Conservation (phyloP, 2,329 filamentous ascomycete genomes). For the Harringtonia aguacate region DNA sequence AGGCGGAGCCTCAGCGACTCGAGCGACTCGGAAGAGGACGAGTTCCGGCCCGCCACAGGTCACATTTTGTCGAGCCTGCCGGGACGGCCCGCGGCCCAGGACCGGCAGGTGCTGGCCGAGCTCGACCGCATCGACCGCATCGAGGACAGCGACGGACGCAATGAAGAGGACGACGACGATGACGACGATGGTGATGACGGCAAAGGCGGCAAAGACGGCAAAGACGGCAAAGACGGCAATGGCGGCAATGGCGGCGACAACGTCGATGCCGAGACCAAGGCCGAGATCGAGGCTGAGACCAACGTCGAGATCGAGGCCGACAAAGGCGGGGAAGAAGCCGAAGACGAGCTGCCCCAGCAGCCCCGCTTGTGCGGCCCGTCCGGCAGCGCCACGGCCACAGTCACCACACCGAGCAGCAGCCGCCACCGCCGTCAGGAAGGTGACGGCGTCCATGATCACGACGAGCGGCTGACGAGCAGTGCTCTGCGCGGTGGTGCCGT, state of each 20-base stretch:
- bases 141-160: constrained; percentile 9
- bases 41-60: no score
- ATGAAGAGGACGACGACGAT: background rate
- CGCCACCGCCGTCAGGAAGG: background rate
- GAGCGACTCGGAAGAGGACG: background rate
- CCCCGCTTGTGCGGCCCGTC: no score
- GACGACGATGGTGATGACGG: background rate
- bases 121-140: constrained; percentile 4
- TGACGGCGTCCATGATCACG: background rate
- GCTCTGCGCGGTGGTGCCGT: constrained; percentile 38
- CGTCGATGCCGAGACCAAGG: no score
- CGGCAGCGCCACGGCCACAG: no score
- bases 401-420: no score
- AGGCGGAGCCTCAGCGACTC: background rate
- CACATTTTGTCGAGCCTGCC: no score
- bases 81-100: no score
- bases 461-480: constrained; percentile 30
- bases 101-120: no score
- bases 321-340: background rate
- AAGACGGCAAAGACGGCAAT: background rate
- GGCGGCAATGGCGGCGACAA: background rate
- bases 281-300: no score
- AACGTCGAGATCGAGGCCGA: background rate
- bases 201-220: background rate
- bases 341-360: no score